Percentiles rank a stretch among this genome's conserved stretches.
Conservation (phyloP, 2,329 filamentous ascomycete species). For the Didymella pinodella region DNA sequence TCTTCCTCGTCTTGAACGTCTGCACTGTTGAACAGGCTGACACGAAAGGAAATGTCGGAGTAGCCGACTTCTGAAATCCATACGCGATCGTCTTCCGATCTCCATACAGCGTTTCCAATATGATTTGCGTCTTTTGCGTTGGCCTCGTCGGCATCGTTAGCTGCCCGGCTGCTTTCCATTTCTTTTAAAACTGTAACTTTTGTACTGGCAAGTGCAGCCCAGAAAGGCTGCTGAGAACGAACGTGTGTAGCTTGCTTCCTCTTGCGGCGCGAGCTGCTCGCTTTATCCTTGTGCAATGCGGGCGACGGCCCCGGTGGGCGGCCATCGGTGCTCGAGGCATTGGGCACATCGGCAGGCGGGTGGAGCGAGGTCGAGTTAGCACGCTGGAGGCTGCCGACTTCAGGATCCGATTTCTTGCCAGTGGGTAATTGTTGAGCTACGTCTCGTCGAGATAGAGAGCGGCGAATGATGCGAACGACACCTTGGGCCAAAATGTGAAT, state of each 20-base stretch:
- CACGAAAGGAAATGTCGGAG: conserved; percentile 79
- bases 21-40: conserved; percentile 66
- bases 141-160: conserved; percentile 75
- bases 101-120: conserved; percentile 77
- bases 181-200: conserved; percentile 95
- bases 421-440: conserved; percentile 44
- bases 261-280: conserved; percentile 79
- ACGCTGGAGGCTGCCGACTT: conserved; percentile 59
- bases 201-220: conserved; percentile 92
- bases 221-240: conserved; percentile 87
- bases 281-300: conserved; percentile 63
- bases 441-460: conserved; percentile 51
- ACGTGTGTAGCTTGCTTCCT: conserved; percentile 92
- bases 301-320: conserved; percentile 61
- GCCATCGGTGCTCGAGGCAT: conserved; percentile 55
- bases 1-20: conserved; percentile 50
- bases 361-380: conserved; percentile 46
- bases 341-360: conserved; percentile 61
- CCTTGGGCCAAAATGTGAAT: conserved; percentile 80
- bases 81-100: conserved; percentile 73
- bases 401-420: conserved; percentile 63
- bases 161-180: conserved; percentile 75
- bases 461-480: conserved; percentile 72
- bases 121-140: conserved; percentile 80
- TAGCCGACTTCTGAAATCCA: conserved; percentile 83